Conservation (phyloP, 345 rosid genomes). For the Citrus cavaleriei region DNA sequence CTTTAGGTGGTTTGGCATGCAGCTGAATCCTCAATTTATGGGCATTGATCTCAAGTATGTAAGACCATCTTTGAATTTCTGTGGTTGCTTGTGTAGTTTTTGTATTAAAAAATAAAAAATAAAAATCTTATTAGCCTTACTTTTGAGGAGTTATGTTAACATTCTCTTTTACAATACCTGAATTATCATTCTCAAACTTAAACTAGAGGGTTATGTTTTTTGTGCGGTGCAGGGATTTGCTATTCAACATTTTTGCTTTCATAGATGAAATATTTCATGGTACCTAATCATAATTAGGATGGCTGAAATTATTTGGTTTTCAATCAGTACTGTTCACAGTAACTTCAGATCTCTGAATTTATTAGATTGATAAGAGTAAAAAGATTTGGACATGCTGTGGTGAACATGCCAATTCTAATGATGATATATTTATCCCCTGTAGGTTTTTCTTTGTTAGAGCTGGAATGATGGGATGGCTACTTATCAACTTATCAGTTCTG, state of each 20-base stretch:
- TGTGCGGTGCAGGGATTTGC: background rate
- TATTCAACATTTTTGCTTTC: background rate
- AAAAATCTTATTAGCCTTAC: background rate
- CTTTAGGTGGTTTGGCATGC: conserved; percentile 90
- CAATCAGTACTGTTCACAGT: background rate
- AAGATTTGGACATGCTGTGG: background rate
- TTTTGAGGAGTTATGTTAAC: background rate
- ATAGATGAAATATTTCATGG: background rate
- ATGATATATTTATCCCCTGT: conserved; percentile 15
- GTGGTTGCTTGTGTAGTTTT: background rate
- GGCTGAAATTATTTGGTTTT: background rate
- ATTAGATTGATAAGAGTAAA: background rate
- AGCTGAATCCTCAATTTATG: conserved; percentile 82
- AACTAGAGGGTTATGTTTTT: background rate
- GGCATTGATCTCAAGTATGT: conserved; percentile 91
- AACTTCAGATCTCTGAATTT: background rate
- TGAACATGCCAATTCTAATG: conserved; percentile 9
- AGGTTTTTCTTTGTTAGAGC: conserved; percentile 96
- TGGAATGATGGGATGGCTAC: conserved; percentile 98
- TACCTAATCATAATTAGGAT: background rate
- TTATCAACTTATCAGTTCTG: conserved; percentile 81
- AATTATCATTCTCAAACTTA: background rate
- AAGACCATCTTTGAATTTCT: background rate
- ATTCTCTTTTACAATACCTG: background rate
- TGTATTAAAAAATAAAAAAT: background rate